phyloP scores from a whole-genome alignment of 768 basidiomycete genomes.

The Rickenella mellea region DNA sequence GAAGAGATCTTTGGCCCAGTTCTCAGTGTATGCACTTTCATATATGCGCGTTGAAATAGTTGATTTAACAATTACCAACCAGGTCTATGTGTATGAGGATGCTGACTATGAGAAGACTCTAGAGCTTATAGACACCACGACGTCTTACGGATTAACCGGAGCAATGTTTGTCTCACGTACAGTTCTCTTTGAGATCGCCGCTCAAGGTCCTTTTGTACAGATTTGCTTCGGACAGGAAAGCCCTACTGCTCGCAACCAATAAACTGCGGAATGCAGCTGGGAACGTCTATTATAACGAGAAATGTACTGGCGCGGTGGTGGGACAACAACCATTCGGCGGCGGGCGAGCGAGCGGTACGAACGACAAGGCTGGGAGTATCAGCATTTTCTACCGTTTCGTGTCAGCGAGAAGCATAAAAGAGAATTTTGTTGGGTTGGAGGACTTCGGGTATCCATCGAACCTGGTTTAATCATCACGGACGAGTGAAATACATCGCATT shows the following conservation, averaged over 20 bases:
- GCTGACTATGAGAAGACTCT: slow-evolving; percentile 78
- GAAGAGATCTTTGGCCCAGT: slow-evolving; percentile 99
- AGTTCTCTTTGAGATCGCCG: slow-evolving; percentile 1
- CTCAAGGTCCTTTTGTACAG: slow-evolving; percentile 27
- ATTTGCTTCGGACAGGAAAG: slow-evolving; percentile 76
- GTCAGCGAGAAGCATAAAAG: slow-evolving; percentile 89
- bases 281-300: slow-evolving; percentile 97
- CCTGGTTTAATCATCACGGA: slow-evolving; percentile 35
- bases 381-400: slow-evolving; percentile 74
- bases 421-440: slow-evolving; percentile 82
- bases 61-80: background rate
- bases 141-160: slow-evolving; percentile 89
- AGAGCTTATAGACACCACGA: slow-evolving; percentile 78
- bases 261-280: slow-evolving; percentile 85
- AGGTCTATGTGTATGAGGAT: slow-evolving; percentile 88
- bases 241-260: slow-evolving; percentile 71
- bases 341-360: slow-evolving; percentile 85
- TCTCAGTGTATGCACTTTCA: slow-evolving; percentile 51
- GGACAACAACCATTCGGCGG: slow-evolving; percentile 99
- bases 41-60: background rate
- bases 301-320: slow-evolving; percentile 95
- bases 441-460: slow-evolving; percentile 86
- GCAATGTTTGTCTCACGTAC: slow-evolving; percentile 54
- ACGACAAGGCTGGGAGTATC: slow-evolving; percentile 93
- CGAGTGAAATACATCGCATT: background rate